Evolutionary conservation across 192 early-diverging fungal species (phyloP).

Genomic region (Umbelopsis ramanniana): DNA sequence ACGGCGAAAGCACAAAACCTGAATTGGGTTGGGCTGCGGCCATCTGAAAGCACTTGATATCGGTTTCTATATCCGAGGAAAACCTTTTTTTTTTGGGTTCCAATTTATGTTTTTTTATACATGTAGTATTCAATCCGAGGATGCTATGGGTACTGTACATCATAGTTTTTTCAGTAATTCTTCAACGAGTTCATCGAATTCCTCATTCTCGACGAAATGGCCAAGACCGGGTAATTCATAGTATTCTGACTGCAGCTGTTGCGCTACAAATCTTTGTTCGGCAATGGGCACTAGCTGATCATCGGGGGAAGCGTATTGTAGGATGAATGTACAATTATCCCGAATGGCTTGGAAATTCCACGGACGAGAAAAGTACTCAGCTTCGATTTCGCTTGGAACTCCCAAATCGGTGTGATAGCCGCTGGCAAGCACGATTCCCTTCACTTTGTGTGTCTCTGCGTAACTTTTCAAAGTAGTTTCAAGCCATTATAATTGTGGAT

Average conservation of each 20-base stretch:
- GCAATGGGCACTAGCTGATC: constrained; percentile 45
- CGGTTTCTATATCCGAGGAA: no score
- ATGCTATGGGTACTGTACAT: background rate
- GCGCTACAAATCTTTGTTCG: constrained; percentile 45
- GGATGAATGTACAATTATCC: background rate
- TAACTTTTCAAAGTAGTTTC: constrained; percentile 25
- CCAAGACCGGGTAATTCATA: constrained; percentile 42
- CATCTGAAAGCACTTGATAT: no score
- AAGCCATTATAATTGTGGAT: background rate
- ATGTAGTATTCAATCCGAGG: no score
- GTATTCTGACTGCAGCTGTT: constrained; percentile 38
- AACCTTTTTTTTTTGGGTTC: no score
- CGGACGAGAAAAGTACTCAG: constrained; percentile 46
- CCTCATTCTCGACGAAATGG: constrained; percentile 38
- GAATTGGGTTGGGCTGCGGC: no score
- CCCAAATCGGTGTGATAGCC: constrained; percentile 47
- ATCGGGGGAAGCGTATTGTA: constrained; percentile 18
- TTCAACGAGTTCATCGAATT: constrained; percentile 47
- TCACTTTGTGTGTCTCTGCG: constrained; percentile 37
- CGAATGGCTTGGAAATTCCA: constrained; percentile 47
- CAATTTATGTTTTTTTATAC: no score
- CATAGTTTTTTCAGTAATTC: constrained; percentile 25
- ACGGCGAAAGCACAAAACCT: no score
- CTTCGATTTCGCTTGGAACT: constrained; percentile 34
- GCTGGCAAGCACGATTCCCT: constrained; percentile 46